Conservation (phyloP, 176 grass and related monocot species). For the Miscanthus lutarioriparius region DNA sequence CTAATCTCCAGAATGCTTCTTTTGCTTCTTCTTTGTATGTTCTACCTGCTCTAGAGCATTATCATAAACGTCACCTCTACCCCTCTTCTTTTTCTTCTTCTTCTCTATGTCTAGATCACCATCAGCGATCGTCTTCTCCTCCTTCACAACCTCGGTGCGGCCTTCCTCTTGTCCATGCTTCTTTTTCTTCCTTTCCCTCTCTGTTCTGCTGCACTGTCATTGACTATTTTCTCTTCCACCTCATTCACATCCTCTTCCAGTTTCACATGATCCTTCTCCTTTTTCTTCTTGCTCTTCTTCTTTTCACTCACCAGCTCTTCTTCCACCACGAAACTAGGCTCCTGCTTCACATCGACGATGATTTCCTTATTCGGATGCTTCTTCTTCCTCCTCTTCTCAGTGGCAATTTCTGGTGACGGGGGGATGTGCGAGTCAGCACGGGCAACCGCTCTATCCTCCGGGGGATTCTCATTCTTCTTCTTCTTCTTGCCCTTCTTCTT, state of each 20-base stretch:
- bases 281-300: conserved; percentile 19
- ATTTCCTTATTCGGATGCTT: background rate
- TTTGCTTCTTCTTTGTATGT: conserved; percentile 41
- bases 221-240: background rate
- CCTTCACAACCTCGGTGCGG: background rate
- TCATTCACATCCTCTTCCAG: conserved; percentile 1
- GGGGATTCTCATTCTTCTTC: background rate
- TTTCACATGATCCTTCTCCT: background rate
- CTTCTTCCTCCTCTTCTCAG: conserved; percentile 10
- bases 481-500: conserved; percentile 17
- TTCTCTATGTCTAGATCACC: conserved; percentile 22
- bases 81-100: conserved; percentile 36
- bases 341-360: background rate
- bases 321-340: background rate
- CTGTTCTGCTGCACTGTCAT: background rate
- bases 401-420: background rate
- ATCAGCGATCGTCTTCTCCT: background rate
- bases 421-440: background rate
- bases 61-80: background rate
- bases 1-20: conserved; percentile 24
- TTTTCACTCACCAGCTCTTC: background rate
- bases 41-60: background rate
- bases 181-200: conserved; percentile 24
- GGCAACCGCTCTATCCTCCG: background rate
- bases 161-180: background rate